Evolutionary conservation across 257 asterid species (phyloP).

Genomic region (Jasminum sambac): DNA sequence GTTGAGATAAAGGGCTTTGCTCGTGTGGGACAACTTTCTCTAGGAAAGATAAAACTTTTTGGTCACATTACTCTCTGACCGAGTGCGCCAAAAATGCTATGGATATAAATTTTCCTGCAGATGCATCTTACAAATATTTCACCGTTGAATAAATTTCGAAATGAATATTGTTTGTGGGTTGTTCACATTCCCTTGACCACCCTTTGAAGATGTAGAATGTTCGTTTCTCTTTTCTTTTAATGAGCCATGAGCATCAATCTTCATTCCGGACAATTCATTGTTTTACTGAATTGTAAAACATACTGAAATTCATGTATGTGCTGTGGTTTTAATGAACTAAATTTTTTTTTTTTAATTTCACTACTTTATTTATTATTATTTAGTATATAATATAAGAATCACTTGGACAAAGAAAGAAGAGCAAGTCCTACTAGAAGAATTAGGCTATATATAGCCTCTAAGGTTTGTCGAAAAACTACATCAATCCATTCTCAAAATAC

Average conservation of each 20-base stretch:
- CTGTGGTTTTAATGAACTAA: not conserved
- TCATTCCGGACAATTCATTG: not conserved
- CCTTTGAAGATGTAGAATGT: slow-evolving; percentile 66
- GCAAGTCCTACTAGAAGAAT: too few relatives aligned
- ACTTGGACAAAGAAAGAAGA: too few relatives aligned
- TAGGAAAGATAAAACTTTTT: slow-evolving; percentile 91
- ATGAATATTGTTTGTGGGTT: slow-evolving; percentile 49
- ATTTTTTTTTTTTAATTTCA: slow-evolving; percentile 38
- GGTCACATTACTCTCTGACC: slow-evolving; percentile 87
- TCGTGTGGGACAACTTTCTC: slow-evolving; percentile 98
- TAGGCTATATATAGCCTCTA: too few relatives aligned
- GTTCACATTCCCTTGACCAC: slow-evolving; percentile 67
- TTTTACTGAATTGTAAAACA: not conserved
- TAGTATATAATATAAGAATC: too few relatives aligned
- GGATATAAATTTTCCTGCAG: too few relatives aligned
- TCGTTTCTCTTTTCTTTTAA: slow-evolving; percentile 60
- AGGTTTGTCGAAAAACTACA: too few relatives aligned
- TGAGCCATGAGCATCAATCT: slow-evolving; percentile 49
- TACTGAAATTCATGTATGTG: not conserved
- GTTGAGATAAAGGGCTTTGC: slow-evolving; percentile 92
- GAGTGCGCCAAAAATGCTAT: too few relatives aligned
- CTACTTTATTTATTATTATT: too few relatives aligned
- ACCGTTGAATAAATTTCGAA: slow-evolving; percentile 71
- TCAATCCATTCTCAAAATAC: not conserved
- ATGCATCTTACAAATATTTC: slow-evolving; percentile 46